Conservation (phyloP, 768 basidiomycete species). For the Rhizopogon sp. region DNA sequence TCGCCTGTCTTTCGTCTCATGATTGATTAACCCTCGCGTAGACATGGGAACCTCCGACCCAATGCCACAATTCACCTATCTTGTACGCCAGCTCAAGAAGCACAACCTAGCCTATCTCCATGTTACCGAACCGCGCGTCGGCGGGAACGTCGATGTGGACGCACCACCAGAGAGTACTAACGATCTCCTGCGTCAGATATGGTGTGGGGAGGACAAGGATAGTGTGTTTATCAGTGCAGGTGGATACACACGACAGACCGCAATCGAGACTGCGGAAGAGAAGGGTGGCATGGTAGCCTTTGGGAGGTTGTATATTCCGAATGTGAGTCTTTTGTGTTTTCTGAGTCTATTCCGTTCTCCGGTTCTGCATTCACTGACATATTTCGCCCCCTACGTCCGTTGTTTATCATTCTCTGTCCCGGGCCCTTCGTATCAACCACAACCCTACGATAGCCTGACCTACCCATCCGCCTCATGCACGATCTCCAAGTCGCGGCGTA, state of each 20-base stretch:
- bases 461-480: slow-evolving; percentile 26
- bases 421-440: no score
- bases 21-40: slow-evolving; percentile 10
- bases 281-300: slow-evolving; percentile 4
- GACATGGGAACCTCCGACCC: slow-evolving; percentile 32
- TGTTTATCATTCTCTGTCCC: neutral
- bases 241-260: slow-evolving; percentile 1
- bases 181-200: slow-evolving; percentile 22
- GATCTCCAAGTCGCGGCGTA: slow-evolving; percentile 19
- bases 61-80: slow-evolving; percentile 30
- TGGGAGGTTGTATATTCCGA: slow-evolving; percentile 4
- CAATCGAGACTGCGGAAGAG: neutral
- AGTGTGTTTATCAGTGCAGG: slow-evolving; percentile 2
- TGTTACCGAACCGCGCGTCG: slow-evolving; percentile 29
- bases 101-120: slow-evolving; percentile 38
- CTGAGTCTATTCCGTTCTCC: neutral
- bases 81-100: slow-evolving; percentile 21
- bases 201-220: slow-evolving; percentile 9
- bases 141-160: slow-evolving; percentile 4
- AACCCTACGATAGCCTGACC: slow-evolving; percentile 23
- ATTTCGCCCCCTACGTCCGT: neutral
- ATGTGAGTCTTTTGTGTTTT: neutral
- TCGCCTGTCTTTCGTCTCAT: neutral
- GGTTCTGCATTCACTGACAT: neutral
- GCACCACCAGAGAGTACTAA: slow-evolving; percentile 13